Conservation (phyloP, 176 grass and related monocot genomes). For the Coix lacrymajobi region DNA sequence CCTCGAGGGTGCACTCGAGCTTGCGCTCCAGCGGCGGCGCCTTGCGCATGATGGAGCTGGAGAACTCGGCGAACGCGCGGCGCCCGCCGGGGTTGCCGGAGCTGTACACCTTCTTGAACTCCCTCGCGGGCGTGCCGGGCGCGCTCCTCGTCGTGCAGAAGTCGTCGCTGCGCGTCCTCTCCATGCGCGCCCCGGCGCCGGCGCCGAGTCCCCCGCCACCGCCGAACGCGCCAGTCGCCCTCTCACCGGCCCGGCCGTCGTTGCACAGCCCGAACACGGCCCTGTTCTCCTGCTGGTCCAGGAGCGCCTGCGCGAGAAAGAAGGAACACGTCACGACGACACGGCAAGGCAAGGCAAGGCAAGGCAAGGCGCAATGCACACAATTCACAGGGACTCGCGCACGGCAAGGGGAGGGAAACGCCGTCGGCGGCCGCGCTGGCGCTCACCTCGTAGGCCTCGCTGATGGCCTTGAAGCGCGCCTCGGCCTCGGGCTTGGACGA, state of each 20-base stretch:
- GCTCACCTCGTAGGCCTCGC: conserved; percentile 86
- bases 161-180: conserved; percentile 39
- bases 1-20: conserved; percentile 94
- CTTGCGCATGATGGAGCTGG: conserved; percentile 80
- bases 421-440: accelerated
- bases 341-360: not conserved
- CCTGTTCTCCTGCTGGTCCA: conserved; percentile 79
- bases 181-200: conserved; percentile 14
- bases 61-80: conserved; percentile 65
- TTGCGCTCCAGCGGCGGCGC: conserved; percentile 66
- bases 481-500: conserved; percentile 89
- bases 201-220: not conserved
- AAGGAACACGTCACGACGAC: not conserved
- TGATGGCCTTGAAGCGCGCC: conserved; percentile 86
- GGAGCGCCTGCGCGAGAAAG: conserved; percentile 46
- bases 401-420: not conserved
- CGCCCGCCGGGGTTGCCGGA: conserved; percentile 39
- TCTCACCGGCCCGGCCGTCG: conserved; percentile 19
- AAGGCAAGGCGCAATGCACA: not conserved
- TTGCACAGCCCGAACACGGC: conserved; percentile 46
- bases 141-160: conserved; percentile 21
- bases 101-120: conserved; percentile 58
- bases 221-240: not conserved
- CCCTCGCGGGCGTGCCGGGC: conserved; percentile 42
- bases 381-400: not conserved